Percentiles rank a stretch among this genome's conserved stretches.
Conservation (phyloP, 345 rosid genomes). For the Boechera divaricarpa region DNA sequence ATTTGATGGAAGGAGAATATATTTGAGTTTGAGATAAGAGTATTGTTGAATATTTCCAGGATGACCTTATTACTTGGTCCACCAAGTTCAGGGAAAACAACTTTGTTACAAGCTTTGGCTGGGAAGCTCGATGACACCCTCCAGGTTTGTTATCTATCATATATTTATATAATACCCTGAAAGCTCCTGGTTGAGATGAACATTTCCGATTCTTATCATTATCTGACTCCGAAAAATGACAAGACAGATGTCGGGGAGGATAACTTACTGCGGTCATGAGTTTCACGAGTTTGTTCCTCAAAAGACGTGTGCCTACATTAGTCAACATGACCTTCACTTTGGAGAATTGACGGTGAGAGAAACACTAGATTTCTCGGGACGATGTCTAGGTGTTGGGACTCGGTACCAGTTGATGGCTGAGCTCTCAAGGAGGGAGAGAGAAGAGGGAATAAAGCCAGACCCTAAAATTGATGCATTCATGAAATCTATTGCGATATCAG, state of each 20-base stretch:
- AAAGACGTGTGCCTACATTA: slow-evolving; percentile 76
- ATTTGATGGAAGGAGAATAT: not conserved
- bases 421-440: slow-evolving; percentile 77
- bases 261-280: slow-evolving; percentile 77
- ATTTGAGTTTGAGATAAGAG: not conserved
- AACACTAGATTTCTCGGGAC: slow-evolving; percentile 78
- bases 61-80: slow-evolving; percentile 89
- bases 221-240: not conserved
- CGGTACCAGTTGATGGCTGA: slow-evolving; percentile 69
- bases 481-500: slow-evolving; percentile 67
- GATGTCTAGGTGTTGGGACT: slow-evolving; percentile 76
- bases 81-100: slow-evolving; percentile 88
- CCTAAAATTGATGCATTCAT: slow-evolving; percentile 81
- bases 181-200: not conserved
- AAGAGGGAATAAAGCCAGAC: slow-evolving; percentile 66
- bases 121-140: slow-evolving; percentile 66
- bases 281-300: slow-evolving; percentile 74
- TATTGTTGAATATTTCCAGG: slow-evolving; percentile 51
- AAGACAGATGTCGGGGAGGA: slow-evolving; percentile 59
- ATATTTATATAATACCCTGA: not conserved
- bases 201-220: not conserved
- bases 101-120: slow-evolving; percentile 72
- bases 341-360: slow-evolving; percentile 90
- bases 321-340: slow-evolving; percentile 83
- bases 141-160: slow-evolving; percentile 50